Conservation (phyloP, 2,329 filamentous ascomycete species). For the Myrmaecium sp. region DNA sequence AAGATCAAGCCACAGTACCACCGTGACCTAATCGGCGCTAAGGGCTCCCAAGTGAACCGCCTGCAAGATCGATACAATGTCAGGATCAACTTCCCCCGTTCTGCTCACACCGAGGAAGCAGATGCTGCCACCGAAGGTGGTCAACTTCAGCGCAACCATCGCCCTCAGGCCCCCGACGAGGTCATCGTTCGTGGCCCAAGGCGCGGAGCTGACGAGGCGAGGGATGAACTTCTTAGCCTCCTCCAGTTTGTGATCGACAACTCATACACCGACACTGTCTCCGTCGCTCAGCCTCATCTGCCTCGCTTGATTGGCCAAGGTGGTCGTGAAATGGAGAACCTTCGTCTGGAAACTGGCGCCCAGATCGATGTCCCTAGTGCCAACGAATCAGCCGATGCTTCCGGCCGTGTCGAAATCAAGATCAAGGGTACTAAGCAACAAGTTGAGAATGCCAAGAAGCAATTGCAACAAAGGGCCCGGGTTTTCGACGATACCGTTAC, state of each 20-base stretch:
- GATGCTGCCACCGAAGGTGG: conserved; percentile 43
- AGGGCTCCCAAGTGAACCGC: conserved; percentile 76
- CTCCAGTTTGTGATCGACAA: conserved; percentile 84
- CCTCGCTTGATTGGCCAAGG: conserved; percentile 87
- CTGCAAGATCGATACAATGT: conserved; percentile 88
- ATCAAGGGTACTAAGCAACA: conserved; percentile 85
- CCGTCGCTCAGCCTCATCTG: conserved; percentile 79
- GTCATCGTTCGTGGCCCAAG: conserved; percentile 82
- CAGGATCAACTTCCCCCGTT: conserved; percentile 85
- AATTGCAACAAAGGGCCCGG: conserved; percentile 70
- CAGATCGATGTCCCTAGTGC: conserved; percentile 82
- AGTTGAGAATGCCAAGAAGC: conserved; percentile 80
- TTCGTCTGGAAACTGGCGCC: conserved; percentile 69
- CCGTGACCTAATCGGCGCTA: conserved; percentile 77
- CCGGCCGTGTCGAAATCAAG: conserved; percentile 64
- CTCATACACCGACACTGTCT: conserved; percentile 60
- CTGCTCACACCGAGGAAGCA: conserved; percentile 41
- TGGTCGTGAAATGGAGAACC: conserved; percentile 76
- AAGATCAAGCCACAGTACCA: conserved; percentile 93
- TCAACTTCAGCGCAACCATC: conserved; percentile 45
- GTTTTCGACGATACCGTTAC: conserved; percentile 82
- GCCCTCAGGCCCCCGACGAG: conserved; percentile 67
- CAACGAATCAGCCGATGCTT: conserved; percentile 48
- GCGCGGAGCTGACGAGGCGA: conserved; percentile 79
- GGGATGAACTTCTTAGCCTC: conserved; percentile 77